Conservation (phyloP, 2,329 filamentous ascomycete genomes). For the Colletotrichum tamarilloi region DNA sequence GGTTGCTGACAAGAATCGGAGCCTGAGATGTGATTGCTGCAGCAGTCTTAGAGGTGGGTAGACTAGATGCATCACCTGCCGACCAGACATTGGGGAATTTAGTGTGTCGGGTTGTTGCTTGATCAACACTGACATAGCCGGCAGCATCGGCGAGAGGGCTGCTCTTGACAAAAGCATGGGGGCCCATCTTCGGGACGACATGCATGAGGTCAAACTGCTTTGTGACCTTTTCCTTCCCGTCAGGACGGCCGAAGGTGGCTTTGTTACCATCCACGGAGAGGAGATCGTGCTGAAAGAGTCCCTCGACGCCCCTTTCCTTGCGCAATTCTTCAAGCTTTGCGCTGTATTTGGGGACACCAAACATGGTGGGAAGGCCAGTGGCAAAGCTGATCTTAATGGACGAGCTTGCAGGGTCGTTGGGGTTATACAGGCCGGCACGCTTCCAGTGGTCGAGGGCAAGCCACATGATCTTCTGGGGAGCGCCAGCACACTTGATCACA, state of each 20-base stretch:
- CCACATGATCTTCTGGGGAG: slow-evolving; percentile 73
- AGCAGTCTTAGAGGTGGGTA: slow-evolving; percentile 68
- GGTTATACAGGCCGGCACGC: slow-evolving; percentile 60
- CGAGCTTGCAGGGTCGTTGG: slow-evolving; percentile 50
- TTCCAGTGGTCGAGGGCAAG: slow-evolving; percentile 70
- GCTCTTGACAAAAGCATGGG: slow-evolving; percentile 64
- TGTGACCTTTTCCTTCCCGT: slow-evolving; percentile 56
- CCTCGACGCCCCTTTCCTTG: slow-evolving; percentile 65
- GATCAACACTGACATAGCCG: slow-evolving; percentile 69
- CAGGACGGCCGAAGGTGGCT: slow-evolving; percentile 59
- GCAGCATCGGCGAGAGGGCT: slow-evolving; percentile 65
- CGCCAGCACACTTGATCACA: slow-evolving; percentile 70
- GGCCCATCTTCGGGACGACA: slow-evolving; percentile 68
- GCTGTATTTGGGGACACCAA: slow-evolving; percentile 70
- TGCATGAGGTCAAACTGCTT: slow-evolving; percentile 66
- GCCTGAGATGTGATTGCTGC: slow-evolving; percentile 64
- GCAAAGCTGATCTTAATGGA: slow-evolving; percentile 65
- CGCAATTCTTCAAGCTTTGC: slow-evolving; percentile 64
- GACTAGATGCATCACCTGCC: slow-evolving; percentile 66
- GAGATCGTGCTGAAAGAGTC: slow-evolving; percentile 68
- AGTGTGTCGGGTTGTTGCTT: slow-evolving; percentile 62
- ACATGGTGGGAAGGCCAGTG: slow-evolving; percentile 67
- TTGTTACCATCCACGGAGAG: slow-evolving; percentile 63
- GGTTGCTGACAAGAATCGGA: slow-evolving; percentile 61
- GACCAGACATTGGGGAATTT: slow-evolving; percentile 69